These are phyloP conservation scores for Colletotrichum chrysophilum DNA, from an alignment of 2,329 filamentous ascomycete species.

Conservation along the genomic window DNA sequence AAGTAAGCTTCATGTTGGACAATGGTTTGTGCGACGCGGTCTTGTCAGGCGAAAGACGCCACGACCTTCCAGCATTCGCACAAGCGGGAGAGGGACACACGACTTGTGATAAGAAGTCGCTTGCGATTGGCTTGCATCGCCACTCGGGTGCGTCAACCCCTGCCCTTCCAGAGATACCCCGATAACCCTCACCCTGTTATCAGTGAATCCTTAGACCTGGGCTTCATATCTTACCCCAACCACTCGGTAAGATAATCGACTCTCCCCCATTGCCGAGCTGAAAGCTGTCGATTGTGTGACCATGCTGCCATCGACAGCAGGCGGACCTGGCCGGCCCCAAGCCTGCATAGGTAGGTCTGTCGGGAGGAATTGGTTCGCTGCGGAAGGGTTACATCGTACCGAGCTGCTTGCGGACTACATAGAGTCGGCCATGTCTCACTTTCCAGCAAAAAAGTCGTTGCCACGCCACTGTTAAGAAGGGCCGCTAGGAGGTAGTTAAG, in stretches of 20 bases:
- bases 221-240: background rate
- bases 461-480: background rate
- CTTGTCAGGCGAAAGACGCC: background rate
- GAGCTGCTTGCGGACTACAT: constrained; percentile 12
- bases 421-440: constrained; percentile 1
- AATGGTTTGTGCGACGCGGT: background rate
- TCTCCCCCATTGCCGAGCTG: background rate
- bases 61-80: background rate
- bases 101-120: constrained; percentile 3
- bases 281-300: background rate
- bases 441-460: background rate
- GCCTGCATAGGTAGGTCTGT: background rate
- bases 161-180: background rate
- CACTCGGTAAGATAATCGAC: background rate
- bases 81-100: background rate
- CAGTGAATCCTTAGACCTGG: background rate
- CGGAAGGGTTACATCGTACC: background rate
- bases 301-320: background rate
- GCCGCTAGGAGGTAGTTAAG: background rate
- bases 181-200: constrained; percentile 11
- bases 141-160: constrained; percentile 1
- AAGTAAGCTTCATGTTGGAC: background rate
- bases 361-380: background rate
- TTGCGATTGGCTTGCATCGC: constrained; percentile 8
- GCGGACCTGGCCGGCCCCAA: background rate